Base-by-base conservation (phyloP, 2,329 filamentous ascomycete genomes). In the Diplodia corticola region DNA sequence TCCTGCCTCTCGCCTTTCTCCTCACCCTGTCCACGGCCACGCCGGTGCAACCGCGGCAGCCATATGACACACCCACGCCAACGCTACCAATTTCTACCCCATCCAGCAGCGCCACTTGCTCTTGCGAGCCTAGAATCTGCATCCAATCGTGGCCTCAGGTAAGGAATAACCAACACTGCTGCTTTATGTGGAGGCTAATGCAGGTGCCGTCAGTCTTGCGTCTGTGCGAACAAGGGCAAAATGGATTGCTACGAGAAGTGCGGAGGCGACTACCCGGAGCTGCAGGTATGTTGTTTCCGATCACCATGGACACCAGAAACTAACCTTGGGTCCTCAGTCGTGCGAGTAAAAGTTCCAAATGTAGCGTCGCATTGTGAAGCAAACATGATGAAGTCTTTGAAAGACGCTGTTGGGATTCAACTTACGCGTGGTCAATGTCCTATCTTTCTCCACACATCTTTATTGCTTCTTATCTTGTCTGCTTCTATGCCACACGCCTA, bases 171-270 rank as follows among this genome's bases (percentile, higher is more conserved):
- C 5, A 30, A 7, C 9, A 7, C 6, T 22, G 4, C 5, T 51
- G 9, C 4, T 26, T 22, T 33, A 15, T 10, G 17, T 9, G 13
- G 13, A 4, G 7, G 15, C 53, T 59, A 13, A 49, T 33, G 2
- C 26, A 48, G 10, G 1, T 40, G 20, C n/a, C 10, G 5, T 40
- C 28, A 67, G 65, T 59, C 59, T 12, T 67, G 65, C 59, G 10
- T 33, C 51, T 67, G 65, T 22, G 26, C 26, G 26, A 67, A 67
- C 59, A 35, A 64, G 28, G 44, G 28, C 30, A 67, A 67, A 59
- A 20, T 28, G 17, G 44, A 51, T 17, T 67, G 65, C 65, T 67
- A 64, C 51, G 48, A 67, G 5, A 67, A 67, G 30, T 67, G 65
- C 50, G 65, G 65, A 10, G 65, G 65, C 24, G 59, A 51, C 6